Conservation (phyloP, 2,329 filamentous ascomycete species). For the Neurospora crassa region DNA sequence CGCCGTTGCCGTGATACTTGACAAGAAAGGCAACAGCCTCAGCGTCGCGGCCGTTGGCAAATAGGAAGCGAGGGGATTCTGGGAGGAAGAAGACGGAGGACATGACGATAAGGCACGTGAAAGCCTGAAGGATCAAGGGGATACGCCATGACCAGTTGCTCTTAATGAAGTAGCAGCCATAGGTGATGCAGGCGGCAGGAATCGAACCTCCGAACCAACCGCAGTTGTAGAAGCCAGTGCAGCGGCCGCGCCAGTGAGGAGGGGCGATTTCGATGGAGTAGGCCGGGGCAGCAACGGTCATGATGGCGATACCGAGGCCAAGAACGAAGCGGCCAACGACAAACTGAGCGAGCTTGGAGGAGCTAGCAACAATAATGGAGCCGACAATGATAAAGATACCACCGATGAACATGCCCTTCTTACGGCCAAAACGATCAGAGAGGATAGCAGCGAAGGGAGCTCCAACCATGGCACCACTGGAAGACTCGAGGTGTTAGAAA, state of each 20-base stretch:
- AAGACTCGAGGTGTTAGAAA: neutral
- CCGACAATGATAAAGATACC: slow-evolving; percentile 35
- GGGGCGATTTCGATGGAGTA: slow-evolving; percentile 38
- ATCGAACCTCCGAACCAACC: slow-evolving; percentile 43
- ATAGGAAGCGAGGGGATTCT: slow-evolving; percentile 32
- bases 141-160: slow-evolving; percentile 40
- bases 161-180: slow-evolving; percentile 33
- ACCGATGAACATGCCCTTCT: slow-evolving; percentile 35
- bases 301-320: slow-evolving; percentile 35
- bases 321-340: slow-evolving; percentile 38
- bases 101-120: slow-evolving; percentile 33
- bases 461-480: slow-evolving; percentile 32
- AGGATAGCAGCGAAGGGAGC: slow-evolving; percentile 33
- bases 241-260: slow-evolving; percentile 40
- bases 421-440: slow-evolving; percentile 34
- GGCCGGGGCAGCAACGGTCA: slow-evolving; percentile 38
- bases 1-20: slow-evolving; percentile 34
- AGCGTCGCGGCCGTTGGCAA: slow-evolving; percentile 29
- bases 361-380: slow-evolving; percentile 31
- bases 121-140: slow-evolving; percentile 36
- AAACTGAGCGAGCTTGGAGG: slow-evolving; percentile 28
- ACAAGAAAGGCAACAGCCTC: slow-evolving; percentile 31
- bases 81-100: slow-evolving; percentile 29
- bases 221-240: slow-evolving; percentile 41
- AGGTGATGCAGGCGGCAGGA: slow-evolving; percentile 39